Evolutionary conservation across 768 basidiomycete genomes (phyloP).

Genomic region (Mycena vulgaris): DNA sequence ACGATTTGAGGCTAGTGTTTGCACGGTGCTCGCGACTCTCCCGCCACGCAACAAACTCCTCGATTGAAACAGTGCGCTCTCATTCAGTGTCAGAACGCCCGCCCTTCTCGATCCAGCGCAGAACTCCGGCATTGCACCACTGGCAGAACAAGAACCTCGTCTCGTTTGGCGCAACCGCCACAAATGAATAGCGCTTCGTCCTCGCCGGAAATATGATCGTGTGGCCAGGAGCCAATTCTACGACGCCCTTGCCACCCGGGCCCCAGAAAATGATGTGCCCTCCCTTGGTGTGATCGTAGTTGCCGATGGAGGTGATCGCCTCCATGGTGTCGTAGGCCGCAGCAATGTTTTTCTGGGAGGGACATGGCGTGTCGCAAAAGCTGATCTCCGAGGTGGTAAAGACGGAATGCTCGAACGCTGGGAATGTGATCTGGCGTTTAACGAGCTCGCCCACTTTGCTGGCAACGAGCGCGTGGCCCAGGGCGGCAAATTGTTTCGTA

Average conservation of each 20-base stretch:
- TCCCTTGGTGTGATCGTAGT: neutral
- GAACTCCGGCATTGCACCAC: neutral
- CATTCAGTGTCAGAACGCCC: neutral
- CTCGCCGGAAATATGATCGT: neutral
- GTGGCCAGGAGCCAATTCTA: neutral
- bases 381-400: conserved; percentile 15
- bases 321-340: neutral
- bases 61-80: neutral
- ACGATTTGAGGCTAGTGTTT: neutral
- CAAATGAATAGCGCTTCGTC: neutral
- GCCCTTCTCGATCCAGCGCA: conserved; percentile 17
- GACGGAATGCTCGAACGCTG: neutral
- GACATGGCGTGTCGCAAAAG: neutral
- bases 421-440: neutral
- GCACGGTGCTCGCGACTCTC: neutral
- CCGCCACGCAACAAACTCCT: neutral
- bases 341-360: neutral
- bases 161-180: neutral
- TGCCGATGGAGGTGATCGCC: neutral
- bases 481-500: neutral
- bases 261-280: neutral
- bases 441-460: neutral
- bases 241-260: neutral
- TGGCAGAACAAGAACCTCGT: neutral
- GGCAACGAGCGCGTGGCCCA: neutral